Percentiles rank a stretch among this genome's conserved stretches.
phyloP scores from a whole-genome alignment of 2,329 filamentous ascomycete species.

The Paecilomyces niveus region DNA sequence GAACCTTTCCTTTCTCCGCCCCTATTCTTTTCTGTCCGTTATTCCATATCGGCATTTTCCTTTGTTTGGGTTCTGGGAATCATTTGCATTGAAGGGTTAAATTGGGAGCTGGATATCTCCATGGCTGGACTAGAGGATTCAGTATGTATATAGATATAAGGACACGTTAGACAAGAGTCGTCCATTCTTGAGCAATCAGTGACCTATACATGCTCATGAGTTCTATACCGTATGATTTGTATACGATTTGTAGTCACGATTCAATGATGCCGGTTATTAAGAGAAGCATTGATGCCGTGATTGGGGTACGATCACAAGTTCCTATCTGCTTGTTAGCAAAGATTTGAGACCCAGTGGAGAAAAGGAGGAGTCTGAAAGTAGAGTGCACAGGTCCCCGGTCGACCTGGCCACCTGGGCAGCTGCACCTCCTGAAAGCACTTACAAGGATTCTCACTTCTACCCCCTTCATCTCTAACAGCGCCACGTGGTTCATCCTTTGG shows the following conservation, averaged over 20 bases:
- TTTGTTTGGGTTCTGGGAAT: not conserved
- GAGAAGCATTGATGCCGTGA: not conserved
- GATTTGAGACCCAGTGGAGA: not conserved
- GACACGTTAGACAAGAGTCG: not conserved
- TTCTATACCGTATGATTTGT: not conserved
- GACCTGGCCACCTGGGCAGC: too few relatives aligned
- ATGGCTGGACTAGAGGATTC: not conserved
- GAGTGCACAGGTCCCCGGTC: too few relatives aligned
- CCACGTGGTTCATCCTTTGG: not conserved
- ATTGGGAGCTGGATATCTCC: not conserved
- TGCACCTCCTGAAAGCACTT: not conserved
- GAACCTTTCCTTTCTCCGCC: not conserved
- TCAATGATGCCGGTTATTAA: not conserved
- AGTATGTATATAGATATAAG: not conserved
- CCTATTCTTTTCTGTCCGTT: not conserved
- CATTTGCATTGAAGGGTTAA: not conserved
- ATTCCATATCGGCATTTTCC: not conserved
- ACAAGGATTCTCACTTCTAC: not conserved
- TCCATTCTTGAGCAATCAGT: not conserved
- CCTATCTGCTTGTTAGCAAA: not conserved
- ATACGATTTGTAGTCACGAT: not conserved
- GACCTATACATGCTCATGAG: not conserved
- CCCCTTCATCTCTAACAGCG: not conserved
- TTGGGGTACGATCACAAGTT: not conserved
- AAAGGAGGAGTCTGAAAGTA: not conserved